Conservation (phyloP, 345 rosid genomes). For the Moricandia arvensis region DNA sequence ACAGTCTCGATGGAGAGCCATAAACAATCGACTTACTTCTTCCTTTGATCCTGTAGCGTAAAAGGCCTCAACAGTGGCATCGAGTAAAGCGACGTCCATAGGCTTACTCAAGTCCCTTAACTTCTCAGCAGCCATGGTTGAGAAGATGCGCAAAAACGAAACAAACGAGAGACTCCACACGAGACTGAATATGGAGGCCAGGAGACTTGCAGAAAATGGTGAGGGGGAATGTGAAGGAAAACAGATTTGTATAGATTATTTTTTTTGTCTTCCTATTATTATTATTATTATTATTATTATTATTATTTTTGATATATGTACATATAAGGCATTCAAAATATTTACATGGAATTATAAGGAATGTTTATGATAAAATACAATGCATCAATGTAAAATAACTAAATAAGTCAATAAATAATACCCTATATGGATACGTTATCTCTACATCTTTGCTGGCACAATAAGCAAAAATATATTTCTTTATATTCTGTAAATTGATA, state of each 20-base stretch:
- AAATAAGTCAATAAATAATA: neutral
- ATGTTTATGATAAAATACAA: neutral
- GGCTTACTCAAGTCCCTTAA: constrained; percentile 90
- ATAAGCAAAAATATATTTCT: neutral
- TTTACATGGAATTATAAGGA: neutral
- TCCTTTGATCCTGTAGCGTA: constrained; percentile 98
- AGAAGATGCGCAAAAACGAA: constrained; percentile 1
- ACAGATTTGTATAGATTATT: constrained; percentile 18
- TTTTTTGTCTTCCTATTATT: neutral
- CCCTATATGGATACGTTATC: neutral
- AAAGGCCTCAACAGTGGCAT: constrained; percentile 93
- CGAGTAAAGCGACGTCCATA: constrained; percentile 82
- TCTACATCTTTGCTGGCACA: neutral
- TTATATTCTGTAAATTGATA: neutral
- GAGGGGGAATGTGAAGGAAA: neutral
- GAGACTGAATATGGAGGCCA: constrained; percentile 24
- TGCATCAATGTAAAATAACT: neutral
- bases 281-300: neutral
- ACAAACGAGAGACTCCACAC: neutral
- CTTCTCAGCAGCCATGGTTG: constrained; percentile 86
- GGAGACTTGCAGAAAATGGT: constrained; percentile 23
- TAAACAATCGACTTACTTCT: constrained; percentile 52
- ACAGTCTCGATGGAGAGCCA: neutral
- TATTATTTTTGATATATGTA: neutral
- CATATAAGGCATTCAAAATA: neutral